Conservation (phyloP, 129 eudicot species). For the Tagetes erecta region DNA sequence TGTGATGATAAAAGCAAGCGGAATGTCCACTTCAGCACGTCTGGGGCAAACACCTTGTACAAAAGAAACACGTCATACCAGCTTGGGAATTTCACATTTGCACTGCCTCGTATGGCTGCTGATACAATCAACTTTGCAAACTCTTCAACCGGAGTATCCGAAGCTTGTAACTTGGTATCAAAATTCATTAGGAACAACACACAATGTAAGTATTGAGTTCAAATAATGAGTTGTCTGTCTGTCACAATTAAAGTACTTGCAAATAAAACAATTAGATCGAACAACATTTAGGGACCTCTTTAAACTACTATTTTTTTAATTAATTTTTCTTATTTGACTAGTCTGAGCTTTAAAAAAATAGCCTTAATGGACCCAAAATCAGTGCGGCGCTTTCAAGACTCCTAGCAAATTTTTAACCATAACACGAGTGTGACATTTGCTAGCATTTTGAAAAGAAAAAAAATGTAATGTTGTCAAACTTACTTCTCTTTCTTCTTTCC, state of each 20-base stretch:
- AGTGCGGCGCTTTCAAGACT: not conserved
- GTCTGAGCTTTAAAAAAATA: not conserved
- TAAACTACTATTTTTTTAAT: not conserved
- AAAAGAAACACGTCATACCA: constrained; percentile 86
- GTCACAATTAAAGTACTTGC: too few species aligned
- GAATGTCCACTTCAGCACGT: constrained; percentile 77
- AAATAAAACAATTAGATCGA: not conserved
- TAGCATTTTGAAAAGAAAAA: not conserved
- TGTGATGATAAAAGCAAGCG: constrained; percentile 52
- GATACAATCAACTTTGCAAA: constrained; percentile 76
- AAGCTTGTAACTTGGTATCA: constrained; percentile 53
- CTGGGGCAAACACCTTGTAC: constrained; percentile 82
- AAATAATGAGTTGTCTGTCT: too few species aligned
- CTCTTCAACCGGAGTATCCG: constrained; percentile 67
- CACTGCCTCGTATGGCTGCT: constrained; percentile 76
- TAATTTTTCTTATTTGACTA: not conserved
- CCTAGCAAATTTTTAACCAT: not conserved
- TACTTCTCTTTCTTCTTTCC: constrained; percentile 99
- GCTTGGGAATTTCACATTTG: constrained; percentile 80
- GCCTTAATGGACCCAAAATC: not conserved
- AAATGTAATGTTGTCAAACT: constrained; percentile 22
- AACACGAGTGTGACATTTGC: not conserved
- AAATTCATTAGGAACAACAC: constrained; percentile 16
- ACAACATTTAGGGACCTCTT: not conserved
- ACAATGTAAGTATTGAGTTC: not conserved